phyloP scores from a whole-genome alignment of 2,329 filamentous ascomycete species.

The Penicillium hordei region DNA sequence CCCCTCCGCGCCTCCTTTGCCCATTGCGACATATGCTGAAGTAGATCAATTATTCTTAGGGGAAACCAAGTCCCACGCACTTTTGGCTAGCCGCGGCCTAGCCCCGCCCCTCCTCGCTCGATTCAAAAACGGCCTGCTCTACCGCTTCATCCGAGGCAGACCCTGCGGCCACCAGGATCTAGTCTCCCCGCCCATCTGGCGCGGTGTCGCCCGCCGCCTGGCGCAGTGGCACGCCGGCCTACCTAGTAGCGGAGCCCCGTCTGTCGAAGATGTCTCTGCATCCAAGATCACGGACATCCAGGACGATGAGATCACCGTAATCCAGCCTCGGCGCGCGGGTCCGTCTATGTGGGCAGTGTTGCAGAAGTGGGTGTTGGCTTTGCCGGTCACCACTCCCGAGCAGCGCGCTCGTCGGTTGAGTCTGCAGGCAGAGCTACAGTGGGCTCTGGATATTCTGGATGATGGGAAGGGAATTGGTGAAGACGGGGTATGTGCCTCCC shows the following conservation, averaged over 20 bases:
- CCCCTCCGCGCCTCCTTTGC: constrained; percentile 19
- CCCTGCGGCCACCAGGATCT: constrained; percentile 80
- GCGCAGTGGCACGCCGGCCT: constrained; percentile 88
- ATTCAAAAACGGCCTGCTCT: constrained; percentile 94
- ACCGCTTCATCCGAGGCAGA: constrained; percentile 80
- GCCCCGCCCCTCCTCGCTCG: constrained; percentile 85
- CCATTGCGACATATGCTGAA: constrained; percentile 39
- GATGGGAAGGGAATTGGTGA: constrained; percentile 73
- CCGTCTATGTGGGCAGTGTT: constrained; percentile 93
- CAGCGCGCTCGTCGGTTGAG: constrained; percentile 65
- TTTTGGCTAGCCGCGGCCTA: constrained; percentile 78
- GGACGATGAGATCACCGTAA: constrained; percentile 21
- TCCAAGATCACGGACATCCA: constrained; percentile 11
- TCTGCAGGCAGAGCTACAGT: constrained; percentile 73
- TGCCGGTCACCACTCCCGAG: constrained; percentile 70
- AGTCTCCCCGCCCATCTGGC: constrained; percentile 71
- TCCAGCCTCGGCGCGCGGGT: constrained; percentile 55
- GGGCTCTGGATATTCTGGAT: constrained; percentile 69
- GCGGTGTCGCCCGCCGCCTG: constrained; percentile 77
- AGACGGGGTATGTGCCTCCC: constrained; percentile 60
- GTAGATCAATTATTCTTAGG: constrained; percentile 44
- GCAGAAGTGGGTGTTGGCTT: constrained; percentile 89
- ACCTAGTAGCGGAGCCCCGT: constrained; percentile 52
- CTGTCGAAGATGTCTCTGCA: constrained; percentile 20
- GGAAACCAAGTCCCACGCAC: constrained; percentile 70